A percentile compares a stretch with the other conserved stretches of the same genome.
These are phyloP conservation scores for Solanum megistacrolobum DNA, from an alignment of 257 asterid species.

Conservation along the genomic window DNA sequence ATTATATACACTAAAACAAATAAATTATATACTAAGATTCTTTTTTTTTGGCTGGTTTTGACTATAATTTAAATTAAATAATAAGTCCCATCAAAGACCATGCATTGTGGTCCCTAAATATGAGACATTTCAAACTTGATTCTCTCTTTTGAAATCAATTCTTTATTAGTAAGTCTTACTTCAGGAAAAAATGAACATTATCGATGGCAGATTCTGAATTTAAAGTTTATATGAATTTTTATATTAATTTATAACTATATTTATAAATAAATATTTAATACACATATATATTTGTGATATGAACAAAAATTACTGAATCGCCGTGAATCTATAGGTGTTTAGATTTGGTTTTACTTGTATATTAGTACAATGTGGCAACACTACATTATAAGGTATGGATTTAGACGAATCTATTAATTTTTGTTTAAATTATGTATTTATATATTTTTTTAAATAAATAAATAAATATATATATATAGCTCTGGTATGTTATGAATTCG, in stretches of 20 bases:
- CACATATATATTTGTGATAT: too few species aligned
- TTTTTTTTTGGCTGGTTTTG: not conserved
- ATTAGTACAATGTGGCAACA: not conserved
- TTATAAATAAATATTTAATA: too few species aligned
- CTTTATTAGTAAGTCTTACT: not conserved
- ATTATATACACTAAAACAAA: not conserved
- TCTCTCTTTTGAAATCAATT: not conserved
- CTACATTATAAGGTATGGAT: not conserved
- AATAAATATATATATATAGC: too few species aligned
- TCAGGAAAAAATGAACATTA: not conserved
- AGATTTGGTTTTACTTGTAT: not conserved
- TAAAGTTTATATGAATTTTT: not conserved
- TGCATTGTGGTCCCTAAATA: not conserved
- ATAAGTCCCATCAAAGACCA: not conserved
- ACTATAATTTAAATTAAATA: not conserved
- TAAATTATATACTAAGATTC: not conserved
- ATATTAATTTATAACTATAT: not conserved
- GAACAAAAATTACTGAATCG: too few species aligned
- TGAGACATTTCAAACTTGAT: not conserved
- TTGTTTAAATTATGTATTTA: too few species aligned
- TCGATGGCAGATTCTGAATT: not conserved
- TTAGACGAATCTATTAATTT: not conserved
- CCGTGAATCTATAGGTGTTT: not conserved
- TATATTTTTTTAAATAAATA: too few species aligned
- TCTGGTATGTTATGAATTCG: too few species aligned